Evolutionary conservation across 2,329 filamentous ascomycete genomes (phyloP), one percentile per base, ranked within the genome.

Genomic region (Colletotrichum orbiculare): DNA sequence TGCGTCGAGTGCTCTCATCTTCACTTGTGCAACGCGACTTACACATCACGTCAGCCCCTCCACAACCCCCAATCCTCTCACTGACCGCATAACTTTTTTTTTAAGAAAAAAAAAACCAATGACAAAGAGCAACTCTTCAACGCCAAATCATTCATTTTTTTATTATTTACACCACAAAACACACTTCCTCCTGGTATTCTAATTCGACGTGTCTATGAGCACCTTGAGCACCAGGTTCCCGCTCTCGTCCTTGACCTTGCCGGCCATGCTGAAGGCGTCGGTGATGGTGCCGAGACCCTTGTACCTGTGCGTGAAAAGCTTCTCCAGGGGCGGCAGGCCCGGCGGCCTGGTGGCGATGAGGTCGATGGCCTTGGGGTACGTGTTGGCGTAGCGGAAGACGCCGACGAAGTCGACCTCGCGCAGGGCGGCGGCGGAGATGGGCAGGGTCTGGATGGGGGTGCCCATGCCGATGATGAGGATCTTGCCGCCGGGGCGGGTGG

Each of bases 161-260:
- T 4, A 25, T 25, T 25, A 25, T 25, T 25, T 25, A 25, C 25
- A 25, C 25, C 25, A 25, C 25, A 25, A 25, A 25, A 25, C 25
- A 25, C 25, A 2, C 4, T 25, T 25, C 4, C 25, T 4, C 25
- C 25, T 5, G 25, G 25, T 2, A 7, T 39, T 53, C 25, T 60
- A 57, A 62, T 43, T 58, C 53, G 72, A 72, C 70, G 81, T 82
- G 60, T 87, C 81, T 25, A 88, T 82, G 61, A 93, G 84, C 8
- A 94, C 91, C 80, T 94, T 94, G 68, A 94, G 80, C 7, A 94
- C 90, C 68, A 94, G 76, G 10, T 88, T 88, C 0, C 90, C 91
- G 13, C 87, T 78, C 33, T 87, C 88, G 69, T 94, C 91, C 72
- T 89, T 88, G 10, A 89, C 88, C 76, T 85, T 88, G 0, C 85